Percentiles rank a stretch among this genome's conserved stretches.
phyloP scores from a whole-genome alignment of 179 eudicot species.

The Gypsophila paniculata region DNA sequence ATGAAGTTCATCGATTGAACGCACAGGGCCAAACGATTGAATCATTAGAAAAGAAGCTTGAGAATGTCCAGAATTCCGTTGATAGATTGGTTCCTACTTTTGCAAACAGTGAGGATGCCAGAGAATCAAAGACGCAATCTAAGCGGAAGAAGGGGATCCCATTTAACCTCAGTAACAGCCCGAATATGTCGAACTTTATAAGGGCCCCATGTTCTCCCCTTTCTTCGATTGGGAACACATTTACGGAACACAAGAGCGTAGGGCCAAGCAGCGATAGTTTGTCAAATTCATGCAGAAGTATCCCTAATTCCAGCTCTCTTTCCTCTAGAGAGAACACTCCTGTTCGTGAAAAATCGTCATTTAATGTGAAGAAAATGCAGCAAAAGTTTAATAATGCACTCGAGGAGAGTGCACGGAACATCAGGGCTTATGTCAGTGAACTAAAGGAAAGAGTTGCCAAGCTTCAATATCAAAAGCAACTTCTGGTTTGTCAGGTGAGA shows the following conservation, averaged over 20 bases:
- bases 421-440: slow-evolving; percentile 79
- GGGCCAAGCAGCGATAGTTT: slow-evolving; percentile 30
- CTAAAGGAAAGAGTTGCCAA: slow-evolving; percentile 92
- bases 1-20: slow-evolving; percentile 69
- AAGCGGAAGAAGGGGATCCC: slow-evolving; percentile 63
- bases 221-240: slow-evolving; percentile 59
- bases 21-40: slow-evolving; percentile 61
- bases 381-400: slow-evolving; percentile 82
- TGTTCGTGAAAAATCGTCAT: slow-evolving; percentile 45
- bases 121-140: slow-evolving; percentile 44
- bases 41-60: slow-evolving; percentile 80
- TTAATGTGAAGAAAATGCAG: slow-evolving; percentile 78
- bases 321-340: slow-evolving; percentile 60
- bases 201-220: slow-evolving; percentile 83
- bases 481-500: slow-evolving; percentile 90
- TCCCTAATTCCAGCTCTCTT: slow-evolving; percentile 34
- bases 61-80: slow-evolving; percentile 75
- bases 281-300: slow-evolving; percentile 29
- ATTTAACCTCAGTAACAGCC: slow-evolving; percentile 55
- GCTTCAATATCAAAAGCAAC: slow-evolving; percentile 95
- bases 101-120: slow-evolving; percentile 42
- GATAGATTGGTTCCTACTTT: slow-evolving; percentile 57
- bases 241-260: slow-evolving; percentile 33
- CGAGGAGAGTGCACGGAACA: slow-evolving; percentile 80
- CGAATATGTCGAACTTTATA: slow-evolving; percentile 57